Conservation (phyloP, 345 rosid genomes). For the Gynandropsis gynandra region DNA sequence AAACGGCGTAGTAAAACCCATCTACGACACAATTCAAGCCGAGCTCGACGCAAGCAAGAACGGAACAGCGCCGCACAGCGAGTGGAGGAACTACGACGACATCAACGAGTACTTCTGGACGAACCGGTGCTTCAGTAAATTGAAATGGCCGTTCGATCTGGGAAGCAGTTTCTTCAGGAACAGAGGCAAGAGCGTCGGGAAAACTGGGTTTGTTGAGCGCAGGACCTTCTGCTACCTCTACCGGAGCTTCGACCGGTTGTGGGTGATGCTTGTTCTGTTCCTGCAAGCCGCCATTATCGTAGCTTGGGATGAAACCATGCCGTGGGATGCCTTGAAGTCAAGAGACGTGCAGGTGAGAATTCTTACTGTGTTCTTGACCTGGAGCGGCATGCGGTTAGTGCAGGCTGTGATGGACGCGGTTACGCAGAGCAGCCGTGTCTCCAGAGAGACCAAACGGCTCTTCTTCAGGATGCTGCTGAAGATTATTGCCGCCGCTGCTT, state of each 20-base stretch:
- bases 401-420: conserved; percentile 72
- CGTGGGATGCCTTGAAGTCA: conserved; percentile 50
- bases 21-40: conserved; percentile 46
- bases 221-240: conserved; percentile 77
- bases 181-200: conserved; percentile 51
- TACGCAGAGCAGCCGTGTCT: conserved; percentile 56
- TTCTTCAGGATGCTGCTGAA: conserved; percentile 80
- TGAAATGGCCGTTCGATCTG: conserved; percentile 64
- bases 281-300: conserved; percentile 69
- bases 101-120: conserved; percentile 89
- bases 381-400: conserved; percentile 78
- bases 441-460: conserved; percentile 64
- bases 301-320: conserved; percentile 52
- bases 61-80: conserved; percentile 69
- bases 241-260: conserved; percentile 73
- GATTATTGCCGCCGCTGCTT: conserved; percentile 51
- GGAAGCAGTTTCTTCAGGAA: conserved; percentile 43
- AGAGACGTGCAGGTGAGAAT: conserved; percentile 46
- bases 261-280: conserved; percentile 67
- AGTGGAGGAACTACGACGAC: conserved; percentile 94
- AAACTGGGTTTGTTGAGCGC: conserved; percentile 90
- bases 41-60: conserved; percentile 62
- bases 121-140: conserved; percentile 59
- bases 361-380: conserved; percentile 68
- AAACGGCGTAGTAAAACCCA: conserved; percentile 51